Percentiles rank a stretch among this genome's conserved stretches.
These are phyloP conservation scores for Agarophyton chilense DNA, from an alignment of 23 red algal genomes.

Conservation along the genomic window DNA sequence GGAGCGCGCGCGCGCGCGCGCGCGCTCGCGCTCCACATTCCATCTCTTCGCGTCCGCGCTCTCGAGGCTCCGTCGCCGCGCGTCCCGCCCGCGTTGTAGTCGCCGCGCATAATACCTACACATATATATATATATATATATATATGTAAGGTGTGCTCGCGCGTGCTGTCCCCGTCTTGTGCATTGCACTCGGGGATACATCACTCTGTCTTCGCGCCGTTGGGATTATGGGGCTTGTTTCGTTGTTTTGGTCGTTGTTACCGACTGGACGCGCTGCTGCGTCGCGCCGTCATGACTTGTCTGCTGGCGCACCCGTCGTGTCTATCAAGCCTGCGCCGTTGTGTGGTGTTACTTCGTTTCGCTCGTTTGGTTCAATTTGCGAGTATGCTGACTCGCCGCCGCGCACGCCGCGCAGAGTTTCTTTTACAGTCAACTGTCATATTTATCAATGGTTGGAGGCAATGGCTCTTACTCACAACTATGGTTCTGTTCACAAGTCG, in stretches of 20 bases:
- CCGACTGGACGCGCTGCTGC: background rate
- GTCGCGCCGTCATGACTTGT: background rate
- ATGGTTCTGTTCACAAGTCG: conserved; percentile 45
- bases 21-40: too few relatives aligned
- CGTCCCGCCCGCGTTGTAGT: too few relatives aligned
- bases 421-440: background rate
- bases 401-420: background rate
- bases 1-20: too few relatives aligned
- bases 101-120: too few relatives aligned
- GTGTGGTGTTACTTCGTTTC: background rate
- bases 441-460: conserved; percentile 25
- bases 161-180: too few relatives aligned
- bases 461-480: conserved; percentile 42
- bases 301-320: background rate
- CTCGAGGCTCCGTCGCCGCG: too few relatives aligned
- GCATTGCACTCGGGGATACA: too few relatives aligned
- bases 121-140: too few relatives aligned
- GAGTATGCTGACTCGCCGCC: conserved; percentile 18
- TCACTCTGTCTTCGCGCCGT: too few relatives aligned
- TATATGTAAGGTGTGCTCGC: too few relatives aligned
- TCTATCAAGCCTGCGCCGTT: background rate
- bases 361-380: background rate
- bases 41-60: too few relatives aligned
- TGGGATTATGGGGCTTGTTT: background rate
- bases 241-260: conserved; percentile 3